Conservation (phyloP, 805 yeast species). For the Candida mattraensis region DNA sequence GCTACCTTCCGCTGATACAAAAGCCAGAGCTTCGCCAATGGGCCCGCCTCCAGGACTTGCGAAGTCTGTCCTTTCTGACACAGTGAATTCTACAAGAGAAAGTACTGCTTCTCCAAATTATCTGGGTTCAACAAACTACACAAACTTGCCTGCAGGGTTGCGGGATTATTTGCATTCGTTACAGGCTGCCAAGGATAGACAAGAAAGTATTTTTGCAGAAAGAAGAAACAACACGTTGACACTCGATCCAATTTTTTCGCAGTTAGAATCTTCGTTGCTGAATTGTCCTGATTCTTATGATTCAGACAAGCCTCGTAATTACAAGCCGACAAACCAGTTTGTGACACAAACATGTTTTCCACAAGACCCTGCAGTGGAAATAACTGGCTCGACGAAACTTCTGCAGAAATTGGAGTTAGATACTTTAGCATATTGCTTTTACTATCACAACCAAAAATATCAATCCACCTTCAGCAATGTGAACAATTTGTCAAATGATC, state of each 20-base stretch:
- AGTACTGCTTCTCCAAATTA: conserved; percentile 21
- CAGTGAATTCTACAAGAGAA: conserved; percentile 15
- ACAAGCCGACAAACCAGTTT: conserved; percentile 77
- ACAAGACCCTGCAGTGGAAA: conserved; percentile 71
- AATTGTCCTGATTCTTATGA: conserved; percentile 94
- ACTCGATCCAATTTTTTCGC: conserved; percentile 50
- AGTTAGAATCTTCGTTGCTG: conserved; percentile 74
- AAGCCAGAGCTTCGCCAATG: conserved; percentile 12
- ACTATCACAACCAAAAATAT: conserved; percentile 55
- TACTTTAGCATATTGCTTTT: conserved; percentile 89
- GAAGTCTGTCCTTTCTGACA: no score
- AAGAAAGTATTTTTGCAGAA: conserved; percentile 36
- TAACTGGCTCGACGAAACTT: conserved; percentile 57
- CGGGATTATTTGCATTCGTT: conserved; percentile 26
- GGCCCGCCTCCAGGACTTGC: conserved; percentile 7
- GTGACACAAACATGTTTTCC: conserved; percentile 92
- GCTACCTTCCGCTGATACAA: conserved; percentile 12
- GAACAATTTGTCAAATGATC: conserved; percentile 16
- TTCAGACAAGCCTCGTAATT: conserved; percentile 75
- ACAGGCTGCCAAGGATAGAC: conserved; percentile 37
- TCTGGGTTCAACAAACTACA: conserved; percentile 21
- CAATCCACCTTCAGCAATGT: conserved; percentile 24
- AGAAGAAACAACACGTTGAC: conserved; percentile 49
- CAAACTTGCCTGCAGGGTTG: conserved; percentile 29
- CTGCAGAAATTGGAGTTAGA: conserved; percentile 77